Evolutionary conservation across 164 flowering plant genomes (phyloP).

Genomic region (Taxillus chinensis): DNA sequence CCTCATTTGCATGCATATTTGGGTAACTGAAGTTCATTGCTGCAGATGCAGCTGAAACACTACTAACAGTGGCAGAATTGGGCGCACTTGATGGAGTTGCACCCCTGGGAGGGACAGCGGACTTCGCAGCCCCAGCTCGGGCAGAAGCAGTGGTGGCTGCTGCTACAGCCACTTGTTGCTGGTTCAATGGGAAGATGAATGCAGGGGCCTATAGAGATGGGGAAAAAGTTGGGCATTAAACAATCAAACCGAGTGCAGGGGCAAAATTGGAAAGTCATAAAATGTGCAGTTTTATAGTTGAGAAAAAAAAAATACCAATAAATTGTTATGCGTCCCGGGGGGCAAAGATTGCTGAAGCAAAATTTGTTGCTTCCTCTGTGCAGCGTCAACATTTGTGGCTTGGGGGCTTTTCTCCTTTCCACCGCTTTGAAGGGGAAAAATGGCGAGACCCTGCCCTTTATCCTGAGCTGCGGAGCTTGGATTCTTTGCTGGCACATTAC

Average conservation of each 20-base stretch:
- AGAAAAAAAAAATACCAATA: slow-evolving; percentile 40
- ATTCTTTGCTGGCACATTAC: slow-evolving; percentile 25
- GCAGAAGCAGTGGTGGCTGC: slow-evolving; percentile 33
- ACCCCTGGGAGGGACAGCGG: slow-evolving; percentile 21
- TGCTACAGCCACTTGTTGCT: slow-evolving; percentile 60
- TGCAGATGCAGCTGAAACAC: slow-evolving; percentile 24
- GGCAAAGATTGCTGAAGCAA: slow-evolving; percentile 60
- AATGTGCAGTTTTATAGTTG: neutral
- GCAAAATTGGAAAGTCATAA: too few relatives aligned
- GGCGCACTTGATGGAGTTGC: slow-evolving; percentile 25
- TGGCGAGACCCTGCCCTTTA: slow-evolving; percentile 36
- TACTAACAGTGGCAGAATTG: slow-evolving; percentile 26
- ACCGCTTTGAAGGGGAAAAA: slow-evolving; percentile 23
- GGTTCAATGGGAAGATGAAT: slow-evolving; percentile 70
- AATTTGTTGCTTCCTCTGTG: slow-evolving; percentile 57
- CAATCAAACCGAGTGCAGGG: too few relatives aligned
- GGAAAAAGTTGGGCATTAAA: too few relatives aligned
- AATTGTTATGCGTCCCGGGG: slow-evolving; percentile 52
- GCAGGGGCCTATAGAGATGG: slow-evolving; percentile 28
- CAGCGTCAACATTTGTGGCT: slow-evolving; percentile 29
- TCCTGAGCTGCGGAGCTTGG: slow-evolving; percentile 48
- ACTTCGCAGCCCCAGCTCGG: slow-evolving; percentile 37
- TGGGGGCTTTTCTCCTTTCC: slow-evolving; percentile 54
- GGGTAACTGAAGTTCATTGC: slow-evolving; percentile 77
- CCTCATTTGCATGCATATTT: slow-evolving; percentile 57